These are phyloP conservation scores for Phoenix roebelenii DNA, from an alignment of 176 grass and related monocot species.

Conservation along the genomic window DNA sequence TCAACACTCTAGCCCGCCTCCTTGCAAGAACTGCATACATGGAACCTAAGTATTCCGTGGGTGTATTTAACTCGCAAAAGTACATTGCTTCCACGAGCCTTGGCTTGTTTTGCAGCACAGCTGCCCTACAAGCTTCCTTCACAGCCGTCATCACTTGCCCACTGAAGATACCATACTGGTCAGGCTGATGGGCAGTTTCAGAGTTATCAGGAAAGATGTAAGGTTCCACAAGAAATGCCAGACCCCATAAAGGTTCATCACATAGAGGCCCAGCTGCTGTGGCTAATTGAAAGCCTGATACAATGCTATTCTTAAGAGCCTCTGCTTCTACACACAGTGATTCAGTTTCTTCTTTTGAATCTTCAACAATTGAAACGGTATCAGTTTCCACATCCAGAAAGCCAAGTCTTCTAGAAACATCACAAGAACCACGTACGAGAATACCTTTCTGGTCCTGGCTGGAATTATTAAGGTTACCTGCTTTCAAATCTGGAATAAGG, in stretches of 20 bases:
- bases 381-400: constrained; percentile 28
- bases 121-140: constrained; percentile 74
- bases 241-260: constrained; percentile 87
- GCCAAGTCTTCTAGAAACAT: constrained; percentile 61
- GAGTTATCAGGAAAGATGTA: constrained; percentile 54
- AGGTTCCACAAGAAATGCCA: constrained; percentile 66
- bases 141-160: constrained; percentile 85
- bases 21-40: constrained; percentile 67
- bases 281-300: constrained; percentile 85
- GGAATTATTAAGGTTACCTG: constrained; percentile 8
- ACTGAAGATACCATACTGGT: constrained; percentile 66
- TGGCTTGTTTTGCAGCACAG: constrained; percentile 78
- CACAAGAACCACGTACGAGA: constrained; percentile 40
- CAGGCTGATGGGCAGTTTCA: constrained; percentile 39
- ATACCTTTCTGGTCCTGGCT: constrained; percentile 26
- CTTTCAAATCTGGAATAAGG: constrained; percentile 35
- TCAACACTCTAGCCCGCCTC: constrained; percentile 65
- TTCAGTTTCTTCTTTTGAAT: constrained; percentile 18
- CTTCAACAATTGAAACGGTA: constrained; percentile 14
- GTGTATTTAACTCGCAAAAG: constrained; percentile 72
- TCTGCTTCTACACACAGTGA: constrained; percentile 48
- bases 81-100: constrained; percentile 84
- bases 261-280: constrained; percentile 74
- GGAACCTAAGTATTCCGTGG: constrained; percentile 43
- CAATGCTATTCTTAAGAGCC: constrained; percentile 54